A percentile compares a stretch with the other conserved stretches of the same genome.
phyloP scores from a whole-genome alignment of 1,284 basidiomycete genomes.

The Ceratobasidium sp. region DNA sequence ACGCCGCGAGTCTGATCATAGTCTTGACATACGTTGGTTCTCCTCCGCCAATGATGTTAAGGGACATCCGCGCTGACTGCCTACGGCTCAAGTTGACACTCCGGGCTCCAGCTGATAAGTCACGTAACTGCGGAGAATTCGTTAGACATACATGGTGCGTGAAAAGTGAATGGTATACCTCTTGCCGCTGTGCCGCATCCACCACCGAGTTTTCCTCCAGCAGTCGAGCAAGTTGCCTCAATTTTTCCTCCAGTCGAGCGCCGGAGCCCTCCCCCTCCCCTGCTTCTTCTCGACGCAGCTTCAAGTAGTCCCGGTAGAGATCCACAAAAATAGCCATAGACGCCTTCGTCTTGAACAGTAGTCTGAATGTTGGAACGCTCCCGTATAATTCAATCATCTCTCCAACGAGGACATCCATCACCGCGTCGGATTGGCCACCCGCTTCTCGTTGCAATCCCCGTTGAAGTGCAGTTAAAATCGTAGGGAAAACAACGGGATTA shows the following conservation, averaged over 20 bases:
- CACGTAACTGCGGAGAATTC: background rate
- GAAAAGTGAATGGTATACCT: conserved; percentile 55
- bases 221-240: conserved; percentile 69
- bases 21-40: conserved; percentile 43
- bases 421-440: conserved; percentile 48
- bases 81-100: conserved; percentile 8
- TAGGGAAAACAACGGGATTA: conserved; percentile 71
- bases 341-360: conserved; percentile 72
- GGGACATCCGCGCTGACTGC: conserved; percentile 16
- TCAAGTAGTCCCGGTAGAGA: conserved; percentile 63
- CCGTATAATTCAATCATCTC: conserved; percentile 69
- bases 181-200: conserved; percentile 65
- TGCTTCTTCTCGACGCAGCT: conserved; percentile 2
- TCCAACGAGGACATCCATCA: conserved; percentile 67
- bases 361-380: conserved; percentile 66
- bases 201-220: conserved; percentile 68
- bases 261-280: background rate
- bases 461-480: conserved; percentile 68
- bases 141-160: background rate
- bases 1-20: conserved; percentile 66
- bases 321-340: conserved; percentile 69
- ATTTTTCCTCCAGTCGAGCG: conserved; percentile 55
- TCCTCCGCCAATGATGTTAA: conserved; percentile 23
- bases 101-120: conserved; percentile 19
- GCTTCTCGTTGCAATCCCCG: conserved; percentile 45